Evolutionary conservation across 2,329 filamentous ascomycete species (phyloP), one percentile per base, ranked within the genome.

Genomic region (Hyphodiscus sp.): DNA sequence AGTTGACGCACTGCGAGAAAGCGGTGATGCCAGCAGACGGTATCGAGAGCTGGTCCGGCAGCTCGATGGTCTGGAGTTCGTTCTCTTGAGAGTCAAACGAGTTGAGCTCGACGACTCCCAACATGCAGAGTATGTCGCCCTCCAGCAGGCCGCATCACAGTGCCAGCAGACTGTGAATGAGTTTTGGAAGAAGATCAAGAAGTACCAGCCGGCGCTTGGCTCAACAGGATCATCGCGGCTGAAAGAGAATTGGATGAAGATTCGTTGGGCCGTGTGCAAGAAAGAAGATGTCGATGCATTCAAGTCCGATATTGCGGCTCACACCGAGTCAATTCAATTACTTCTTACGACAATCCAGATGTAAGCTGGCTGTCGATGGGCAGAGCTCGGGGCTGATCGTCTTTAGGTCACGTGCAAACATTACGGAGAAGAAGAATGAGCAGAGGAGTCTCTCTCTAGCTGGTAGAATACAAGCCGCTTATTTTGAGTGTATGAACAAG

Each of bases 91-190:
- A 16, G 55, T 69, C 2, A 61, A 67, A 44, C 45, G 49, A 19
- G 41, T 68, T 0, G 62, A 68, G 20, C 45, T 66, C 7, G 62
- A 65, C 10, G 50, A 57, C 6, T 45, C 49, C 10, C 56, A 61
- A 16, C 38, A 56, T 48, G 56, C 48, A 13, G 59, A 65, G 23
- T 15, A 41, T n/a, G 38, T 63, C 20, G 59, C 66, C 1, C 45
- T 69, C 10, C 50, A 56, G 41, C 57, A 65, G 44, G 63, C 62
- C 1, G 59, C 58, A 4, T 38, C 58, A 30, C 53, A 61, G 30
- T 69, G 63, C 51, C 63, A 64, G 41, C 46, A 45, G 16, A 65
- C 65, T 19, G 66, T 68, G n/a, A 58, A 64, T 53, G 52, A 51
- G 1, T 70, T 68, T 42, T 63, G 59, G 54, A 50, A 58, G 44